Conservation (phyloP, 495 filamentous ascomycete genomes). For the Neurospora sp. region DNA sequence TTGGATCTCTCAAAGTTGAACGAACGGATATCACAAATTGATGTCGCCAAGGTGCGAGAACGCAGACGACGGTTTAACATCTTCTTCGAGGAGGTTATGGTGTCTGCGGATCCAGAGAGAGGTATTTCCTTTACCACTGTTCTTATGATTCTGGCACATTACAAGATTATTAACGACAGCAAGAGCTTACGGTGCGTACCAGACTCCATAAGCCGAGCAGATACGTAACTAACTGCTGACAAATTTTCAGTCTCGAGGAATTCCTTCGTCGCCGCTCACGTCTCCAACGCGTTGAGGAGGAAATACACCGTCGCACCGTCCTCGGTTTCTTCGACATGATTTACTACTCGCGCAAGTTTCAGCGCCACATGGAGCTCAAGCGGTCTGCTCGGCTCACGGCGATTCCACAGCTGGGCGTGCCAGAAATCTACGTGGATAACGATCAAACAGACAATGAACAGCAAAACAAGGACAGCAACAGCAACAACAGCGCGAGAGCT, state of each 20-base stretch:
- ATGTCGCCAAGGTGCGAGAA: constrained; percentile 59
- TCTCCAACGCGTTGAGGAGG: constrained; percentile 92
- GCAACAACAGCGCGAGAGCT: not conserved
- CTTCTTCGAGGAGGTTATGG: constrained; percentile 94
- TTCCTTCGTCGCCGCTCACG: constrained; percentile 85
- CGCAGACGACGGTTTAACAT: constrained; percentile 71
- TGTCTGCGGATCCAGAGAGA: constrained; percentile 75
- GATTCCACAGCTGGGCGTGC: constrained; percentile 72
- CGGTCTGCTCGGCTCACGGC: constrained; percentile 61
- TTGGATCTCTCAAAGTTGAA: constrained; percentile 73
- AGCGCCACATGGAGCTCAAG: constrained; percentile 56
- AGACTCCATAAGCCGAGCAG: not conserved
- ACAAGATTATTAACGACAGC: constrained; percentile 97
- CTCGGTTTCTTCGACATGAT: constrained; percentile 94
- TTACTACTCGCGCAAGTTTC: constrained; percentile 77
- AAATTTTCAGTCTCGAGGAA: constrained; percentile 63
- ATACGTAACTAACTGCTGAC: constrained; percentile 7
- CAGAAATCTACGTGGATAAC: constrained; percentile 82
- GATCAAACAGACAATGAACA: constrained; percentile 16
- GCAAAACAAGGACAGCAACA: not conserved
- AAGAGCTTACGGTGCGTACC: constrained; percentile 68
- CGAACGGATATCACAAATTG: constrained; percentile 61
- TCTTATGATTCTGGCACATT: constrained; percentile 95
- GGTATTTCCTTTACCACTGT: constrained; percentile 89
- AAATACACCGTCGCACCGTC: constrained; percentile 78